phyloP scores from a whole-genome alignment of 306 rosid genomes.

The Leucaena leucocephala region DNA sequence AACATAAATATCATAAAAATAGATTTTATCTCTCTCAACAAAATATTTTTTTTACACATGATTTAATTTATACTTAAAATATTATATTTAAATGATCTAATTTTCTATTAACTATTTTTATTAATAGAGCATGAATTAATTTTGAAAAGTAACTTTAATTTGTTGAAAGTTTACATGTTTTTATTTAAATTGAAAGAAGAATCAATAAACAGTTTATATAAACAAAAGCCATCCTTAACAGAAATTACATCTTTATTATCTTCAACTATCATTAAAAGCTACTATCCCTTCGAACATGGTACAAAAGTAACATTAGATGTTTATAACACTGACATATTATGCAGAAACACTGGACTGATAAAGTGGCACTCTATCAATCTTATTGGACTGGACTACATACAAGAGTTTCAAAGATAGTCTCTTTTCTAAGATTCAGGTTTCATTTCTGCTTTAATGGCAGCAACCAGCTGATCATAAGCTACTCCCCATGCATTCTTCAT shows the following conservation, averaged over 20 bases:
- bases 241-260: neutral
- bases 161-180: too few species aligned
- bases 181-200: neutral
- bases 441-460: constrained; percentile 83
- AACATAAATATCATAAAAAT: too few species aligned
- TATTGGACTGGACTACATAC: neutral
- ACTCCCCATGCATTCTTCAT: constrained; percentile 86
- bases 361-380: constrained; percentile 7
- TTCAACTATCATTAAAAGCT: neutral
- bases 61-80: too few species aligned
- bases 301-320: neutral
- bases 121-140: too few species aligned
- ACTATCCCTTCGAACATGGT: neutral
- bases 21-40: too few species aligned
- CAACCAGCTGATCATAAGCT: constrained; percentile 78
- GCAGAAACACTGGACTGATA: neutral
- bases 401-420: neutral
- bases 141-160: too few species aligned
- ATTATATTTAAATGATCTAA: too few species aligned
- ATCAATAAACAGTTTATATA: neutral
- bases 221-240: neutral
- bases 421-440: constrained; percentile 47
- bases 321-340: neutral
- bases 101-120: too few species aligned
- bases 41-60: too few species aligned